phyloP scores from a whole-genome alignment of 768 basidiomycete genomes.

The Mycena chlorophos region DNA sequence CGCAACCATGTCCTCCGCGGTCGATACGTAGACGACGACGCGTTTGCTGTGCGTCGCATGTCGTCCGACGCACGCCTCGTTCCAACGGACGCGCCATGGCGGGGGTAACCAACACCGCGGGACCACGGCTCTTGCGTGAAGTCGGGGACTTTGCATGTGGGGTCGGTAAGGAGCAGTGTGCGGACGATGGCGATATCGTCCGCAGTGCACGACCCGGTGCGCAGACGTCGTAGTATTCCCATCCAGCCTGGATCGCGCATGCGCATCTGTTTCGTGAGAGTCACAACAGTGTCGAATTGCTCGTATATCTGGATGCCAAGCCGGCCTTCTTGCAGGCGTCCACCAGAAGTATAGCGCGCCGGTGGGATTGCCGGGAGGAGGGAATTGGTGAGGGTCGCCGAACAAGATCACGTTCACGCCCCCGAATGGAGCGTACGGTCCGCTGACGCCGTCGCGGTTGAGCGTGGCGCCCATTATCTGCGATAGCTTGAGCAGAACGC shows the following conservation, averaged over 20 bases:
- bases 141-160: neutral
- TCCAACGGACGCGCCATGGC: neutral
- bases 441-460: conserved; percentile 1
- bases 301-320: conserved; percentile 29
- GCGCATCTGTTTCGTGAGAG: conserved; percentile 37
- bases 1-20: neutral
- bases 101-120: conserved; percentile 3
- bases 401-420: conserved; percentile 40
- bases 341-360: conserved; percentile 23
- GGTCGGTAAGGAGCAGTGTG: conserved; percentile 13
- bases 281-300: conserved; percentile 35
- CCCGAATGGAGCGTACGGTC: conserved; percentile 30
- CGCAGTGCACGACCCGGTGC: conserved; percentile 29
- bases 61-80: neutral
- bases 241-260: conserved; percentile 33
- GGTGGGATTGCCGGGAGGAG: conserved; percentile 32
- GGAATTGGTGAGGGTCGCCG: conserved; percentile 50
- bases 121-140: neutral
- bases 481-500: conserved; percentile 24
- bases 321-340: neutral
- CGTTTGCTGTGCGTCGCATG: neutral
- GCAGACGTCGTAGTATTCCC: conserved; percentile 28
- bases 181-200: conserved; percentile 31
- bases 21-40: neutral
- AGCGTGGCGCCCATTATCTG: conserved; percentile 17